Conservation (phyloP, 306 rosid species). For the Oemleria cerasiformis region DNA sequence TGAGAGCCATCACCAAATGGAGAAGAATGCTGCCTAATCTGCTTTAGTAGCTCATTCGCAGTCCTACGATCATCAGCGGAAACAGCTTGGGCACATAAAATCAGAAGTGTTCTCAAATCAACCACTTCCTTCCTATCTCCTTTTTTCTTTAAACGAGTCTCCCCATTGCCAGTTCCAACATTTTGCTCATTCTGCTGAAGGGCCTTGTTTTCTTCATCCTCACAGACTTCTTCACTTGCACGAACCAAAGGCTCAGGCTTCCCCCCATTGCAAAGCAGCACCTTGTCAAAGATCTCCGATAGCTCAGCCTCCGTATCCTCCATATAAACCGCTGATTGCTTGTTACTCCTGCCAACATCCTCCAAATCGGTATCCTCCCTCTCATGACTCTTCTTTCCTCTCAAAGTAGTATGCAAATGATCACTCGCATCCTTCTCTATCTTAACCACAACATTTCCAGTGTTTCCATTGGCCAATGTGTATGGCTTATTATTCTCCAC, state of each 20-base stretch:
- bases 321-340: slow-evolving; percentile 37
- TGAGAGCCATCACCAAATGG: slow-evolving; percentile 53
- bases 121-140: slow-evolving; percentile 46
- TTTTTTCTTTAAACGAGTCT: slow-evolving; percentile 39
- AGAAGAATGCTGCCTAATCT: slow-evolving; percentile 71
- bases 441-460: slow-evolving; percentile 21
- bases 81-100: slow-evolving; percentile 66
- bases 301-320: slow-evolving; percentile 41
- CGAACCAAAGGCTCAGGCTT: slow-evolving; percentile 8
- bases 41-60: slow-evolving; percentile 58
- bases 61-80: slow-evolving; percentile 54
- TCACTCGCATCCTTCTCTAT: slow-evolving; percentile 37
- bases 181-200: slow-evolving; percentile 31
- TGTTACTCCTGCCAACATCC: slow-evolving; percentile 48
- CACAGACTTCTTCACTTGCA: slow-evolving; percentile 15
- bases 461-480: slow-evolving; percentile 19
- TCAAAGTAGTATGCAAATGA: slow-evolving; percentile 19
- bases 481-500: slow-evolving; percentile 24
- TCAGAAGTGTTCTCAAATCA: slow-evolving; percentile 56
- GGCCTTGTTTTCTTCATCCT: slow-evolving; percentile 19
- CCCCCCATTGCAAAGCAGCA: slow-evolving; percentile 29
- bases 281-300: slow-evolving; percentile 53
- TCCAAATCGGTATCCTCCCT: slow-evolving; percentile 43
- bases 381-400: slow-evolving; percentile 47
- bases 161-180: slow-evolving; percentile 28